Evolutionary conservation across 768 basidiomycete species (phyloP), one percentile per base, ranked within the genome.

Genomic region (Serendipita sp.): DNA sequence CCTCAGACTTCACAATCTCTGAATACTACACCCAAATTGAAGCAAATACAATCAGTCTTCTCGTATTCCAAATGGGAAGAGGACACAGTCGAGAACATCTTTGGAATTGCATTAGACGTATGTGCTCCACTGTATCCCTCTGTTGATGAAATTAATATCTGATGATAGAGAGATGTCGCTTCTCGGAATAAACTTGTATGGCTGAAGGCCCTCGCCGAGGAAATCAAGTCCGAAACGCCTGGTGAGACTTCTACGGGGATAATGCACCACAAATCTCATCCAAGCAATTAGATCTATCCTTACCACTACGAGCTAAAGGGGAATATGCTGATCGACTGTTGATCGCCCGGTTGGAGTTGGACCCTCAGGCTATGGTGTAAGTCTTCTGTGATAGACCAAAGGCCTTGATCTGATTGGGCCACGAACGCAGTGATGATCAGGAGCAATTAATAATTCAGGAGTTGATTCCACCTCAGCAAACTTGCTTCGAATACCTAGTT

Each of bases 401-500:
- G 28, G 48, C 13, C 24, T 28, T 28, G 54, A 63, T 41, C 30
- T 66, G 10, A 66, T 66, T 69, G 38, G 64, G 65, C 28, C 37
- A 30, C 18, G 65, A 66, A 48, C 56, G 13, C 68, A 91, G 86
- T 60, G 84, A 85, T 70, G 88, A 90, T 68, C 73, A 86, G n/a
- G 87, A 89, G 24, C 88, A 83, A 71, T 75, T 86, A 41, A 77
- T 84, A 3, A 84, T 89, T 16, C 73, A 90, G 1, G 88, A 88
- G 2, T 87, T 86, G 28, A 76, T 97, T 16, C 91, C 92, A 7
- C 68, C 81, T 5, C 75, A 84, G 64, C 84, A 92, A 73, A 92
- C 94, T 0, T 79, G 83, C 0, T 92, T 95, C 66, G 91, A 96
- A 70, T 98, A 92, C 72, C 79, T 99, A 28, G 80, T 91, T 7